Evolutionary conservation across 176 grass and related monocot genomes (phyloP).

Genomic region (Lolium multiflorum): DNA sequence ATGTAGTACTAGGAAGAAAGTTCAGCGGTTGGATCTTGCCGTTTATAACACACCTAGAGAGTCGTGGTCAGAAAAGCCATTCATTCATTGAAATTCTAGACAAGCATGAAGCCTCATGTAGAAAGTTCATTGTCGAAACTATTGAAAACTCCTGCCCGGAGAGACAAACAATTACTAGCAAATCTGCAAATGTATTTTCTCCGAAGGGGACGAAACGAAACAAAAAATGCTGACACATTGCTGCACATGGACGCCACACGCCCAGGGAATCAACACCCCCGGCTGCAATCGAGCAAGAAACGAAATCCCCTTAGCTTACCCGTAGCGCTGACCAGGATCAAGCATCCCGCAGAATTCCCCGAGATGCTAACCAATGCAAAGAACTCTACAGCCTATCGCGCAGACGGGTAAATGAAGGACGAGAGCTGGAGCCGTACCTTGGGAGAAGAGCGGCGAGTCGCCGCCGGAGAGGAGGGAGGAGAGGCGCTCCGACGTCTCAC

Average conservation of each 20-base stretch:
- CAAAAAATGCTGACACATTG: background rate
- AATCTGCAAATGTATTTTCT: no score
- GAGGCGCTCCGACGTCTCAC: background rate
- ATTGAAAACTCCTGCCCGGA: background rate
- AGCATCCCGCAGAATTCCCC: background rate
- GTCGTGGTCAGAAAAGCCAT: background rate
- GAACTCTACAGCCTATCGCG: no score
- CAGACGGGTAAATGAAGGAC: background rate
- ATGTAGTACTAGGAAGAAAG: background rate
- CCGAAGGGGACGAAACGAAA: background rate
- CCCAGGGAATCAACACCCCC: background rate
- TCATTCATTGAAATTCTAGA: background rate
- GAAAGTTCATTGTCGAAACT: background rate
- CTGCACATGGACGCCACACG: background rate
- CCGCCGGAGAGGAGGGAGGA: background rate
- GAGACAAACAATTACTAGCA: no score
- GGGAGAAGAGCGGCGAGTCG: background rate
- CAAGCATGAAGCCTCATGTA: background rate
- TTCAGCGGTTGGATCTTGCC: background rate
- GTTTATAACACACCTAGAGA: constrained; percentile 13
- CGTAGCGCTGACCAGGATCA: background rate
- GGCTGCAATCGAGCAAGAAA: background rate
- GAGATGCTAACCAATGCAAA: background rate
- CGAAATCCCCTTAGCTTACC: background rate
- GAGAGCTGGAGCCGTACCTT: constrained; percentile 12